Conservation (phyloP, 2,329 filamentous ascomycete genomes). For the Colletotrichum camelliae region DNA sequence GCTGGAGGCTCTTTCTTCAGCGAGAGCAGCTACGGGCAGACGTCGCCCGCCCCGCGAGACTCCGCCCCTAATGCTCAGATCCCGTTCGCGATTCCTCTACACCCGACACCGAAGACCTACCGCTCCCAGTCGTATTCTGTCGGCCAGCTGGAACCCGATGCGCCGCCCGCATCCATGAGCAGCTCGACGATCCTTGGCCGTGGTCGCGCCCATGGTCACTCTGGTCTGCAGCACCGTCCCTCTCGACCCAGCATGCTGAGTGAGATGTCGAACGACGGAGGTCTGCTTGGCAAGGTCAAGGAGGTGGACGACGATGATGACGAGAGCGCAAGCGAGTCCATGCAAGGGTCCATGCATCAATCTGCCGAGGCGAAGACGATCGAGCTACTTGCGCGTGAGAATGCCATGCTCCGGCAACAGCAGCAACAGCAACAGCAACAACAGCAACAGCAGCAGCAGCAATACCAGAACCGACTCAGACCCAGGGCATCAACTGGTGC, state of each 20-base stretch:
- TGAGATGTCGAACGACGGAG: constrained; percentile 70
- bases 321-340: constrained; percentile 59
- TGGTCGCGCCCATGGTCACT: constrained; percentile 57
- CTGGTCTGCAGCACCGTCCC: constrained; percentile 79
- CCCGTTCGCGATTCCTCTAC: constrained; percentile 85
- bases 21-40: constrained; percentile 51
- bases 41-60: constrained; percentile 57
- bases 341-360: constrained; percentile 59
- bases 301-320: constrained; percentile 74
- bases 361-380: constrained; percentile 66
- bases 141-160: constrained; percentile 81
- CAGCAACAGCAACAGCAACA: constrained; percentile 40
- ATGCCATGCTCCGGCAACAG: constrained; percentile 62
- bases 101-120: constrained; percentile 91
- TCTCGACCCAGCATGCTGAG: constrained; percentile 80
- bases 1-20: constrained; percentile 53
- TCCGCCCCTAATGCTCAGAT: constrained; percentile 68
- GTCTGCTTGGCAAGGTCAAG: constrained; percentile 70
- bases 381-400: constrained; percentile 66
- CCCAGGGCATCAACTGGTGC: constrained; percentile 63
- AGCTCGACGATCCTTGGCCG: constrained; percentile 58
- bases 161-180: constrained; percentile 44
- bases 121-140: constrained; percentile 97
- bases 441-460: constrained; percentile 47
- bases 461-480: constrained; percentile 59